Evolutionary conservation across 805 yeast genomes (phyloP).

Genomic region (Wickerhamiella brachini): DNA sequence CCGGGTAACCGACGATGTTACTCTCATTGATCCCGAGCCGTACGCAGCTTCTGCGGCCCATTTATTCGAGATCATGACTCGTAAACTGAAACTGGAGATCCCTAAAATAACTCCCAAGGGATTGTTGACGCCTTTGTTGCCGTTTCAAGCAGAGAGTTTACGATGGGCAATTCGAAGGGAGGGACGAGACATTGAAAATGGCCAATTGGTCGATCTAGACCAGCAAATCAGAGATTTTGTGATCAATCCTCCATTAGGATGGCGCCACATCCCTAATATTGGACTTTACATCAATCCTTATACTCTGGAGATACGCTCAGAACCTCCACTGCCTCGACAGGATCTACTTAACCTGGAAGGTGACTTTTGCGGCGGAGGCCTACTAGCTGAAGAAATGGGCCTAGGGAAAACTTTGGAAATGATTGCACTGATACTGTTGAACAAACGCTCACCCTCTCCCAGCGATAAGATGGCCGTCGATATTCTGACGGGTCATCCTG

Average conservation of each 20-base stretch:
- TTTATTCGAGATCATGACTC: slow-evolving; percentile 9
- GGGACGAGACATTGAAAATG: slow-evolving; percentile 19
- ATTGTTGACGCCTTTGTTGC: slow-evolving; percentile 14
- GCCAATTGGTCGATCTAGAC: slow-evolving; percentile 14
- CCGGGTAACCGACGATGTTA: slow-evolving; percentile 7
- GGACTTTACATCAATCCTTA: slow-evolving; percentile 21
- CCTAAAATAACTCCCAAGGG: slow-evolving; percentile 10
- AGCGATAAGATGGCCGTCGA: slow-evolving; percentile 13
- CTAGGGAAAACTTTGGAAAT: slow-evolving; percentile 89
- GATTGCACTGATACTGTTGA: slow-evolving; percentile 46
- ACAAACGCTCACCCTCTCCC: slow-evolving; percentile 34
- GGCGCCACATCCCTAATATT: slow-evolving; percentile 13
- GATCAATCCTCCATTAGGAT: slow-evolving; percentile 18
- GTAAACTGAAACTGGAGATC: neutral
- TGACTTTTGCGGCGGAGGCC: slow-evolving; percentile 37
- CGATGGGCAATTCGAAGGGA: slow-evolving; percentile 26
- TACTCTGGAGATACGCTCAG: slow-evolving; percentile 3
- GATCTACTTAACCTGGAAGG: neutral
- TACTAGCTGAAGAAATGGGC: slow-evolving; percentile 94
- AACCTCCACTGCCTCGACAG: slow-evolving; percentile 5
- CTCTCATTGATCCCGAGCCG: slow-evolving; percentile 7
- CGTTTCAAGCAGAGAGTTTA: slow-evolving; percentile 26
- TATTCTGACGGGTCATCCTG: slow-evolving; percentile 31
- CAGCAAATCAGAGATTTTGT: slow-evolving; percentile 9
- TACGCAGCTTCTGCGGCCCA: slow-evolving; percentile 8